Evolutionary conservation across 176 grass and related monocot genomes (phyloP), one percentile per base, ranked within the genome.

Genomic region (Triticum urartu): DNA sequence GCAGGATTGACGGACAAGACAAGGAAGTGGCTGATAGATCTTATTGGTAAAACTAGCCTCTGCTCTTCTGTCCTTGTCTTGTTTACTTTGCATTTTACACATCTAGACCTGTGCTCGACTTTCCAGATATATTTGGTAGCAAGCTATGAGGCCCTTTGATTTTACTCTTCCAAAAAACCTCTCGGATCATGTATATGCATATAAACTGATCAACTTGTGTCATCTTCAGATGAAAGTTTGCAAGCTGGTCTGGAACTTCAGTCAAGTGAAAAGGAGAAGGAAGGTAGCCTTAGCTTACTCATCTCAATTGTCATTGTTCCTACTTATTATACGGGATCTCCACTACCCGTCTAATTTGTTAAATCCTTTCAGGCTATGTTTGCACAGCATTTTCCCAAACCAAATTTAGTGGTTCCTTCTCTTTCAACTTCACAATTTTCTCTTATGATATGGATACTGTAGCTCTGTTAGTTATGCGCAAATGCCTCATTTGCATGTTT

Each of bases 211-310:
- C 5, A 74, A 48, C 40, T 28, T 48, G 22, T 48, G 12, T 73
- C 69, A 74, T 40, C 40, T 75, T 48, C 42, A 75, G 72, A 75
- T 75, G 40, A 75, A 75, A 48, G 72, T 15, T 75, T 48, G 45
- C 72, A 75, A 9, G 72, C 42, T 75, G 72, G 72, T 75, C 40
- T 75, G 39, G 13, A 75, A 75, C 72, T 45, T 73, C 70, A 73
- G 4, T 73, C 70, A 73, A 73, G 39, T 73, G 70, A 39, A 11
- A 25, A 73, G 11, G 24, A 39, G n/a, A 25, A 73, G 11, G 24
- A 45, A 24, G 38, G 70, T 73, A 73, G 25, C 70, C 70, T 8
- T 71, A 3, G 4, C 34, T 71, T n/a, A 71, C 0, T 4, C 5
- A 1, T 1, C 1, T n/a, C 70, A 43, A 14, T 73, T 45, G 21